Percentiles rank a stretch among this genome's conserved stretches.
Conservation (phyloP, 2,329 filamentous ascomycete species). For the Fusarium buharicum region DNA sequence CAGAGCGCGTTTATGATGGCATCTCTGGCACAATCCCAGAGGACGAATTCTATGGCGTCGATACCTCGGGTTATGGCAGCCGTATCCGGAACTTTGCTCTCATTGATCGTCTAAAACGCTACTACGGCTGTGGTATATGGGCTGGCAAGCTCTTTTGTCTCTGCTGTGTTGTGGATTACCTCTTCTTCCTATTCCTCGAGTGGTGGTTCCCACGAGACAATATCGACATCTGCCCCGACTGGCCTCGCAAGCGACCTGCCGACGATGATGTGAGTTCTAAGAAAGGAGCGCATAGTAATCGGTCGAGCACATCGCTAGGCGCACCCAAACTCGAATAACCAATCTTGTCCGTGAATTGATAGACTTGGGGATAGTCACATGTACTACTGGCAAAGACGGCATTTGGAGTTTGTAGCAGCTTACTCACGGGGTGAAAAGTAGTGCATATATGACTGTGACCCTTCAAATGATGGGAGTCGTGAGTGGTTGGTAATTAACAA, state of each 20-base stretch:
- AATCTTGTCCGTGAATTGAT: not conserved
- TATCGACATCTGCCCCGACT: constrained; percentile 90
- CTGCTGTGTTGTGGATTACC: constrained; percentile 92
- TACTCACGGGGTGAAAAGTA: not conserved
- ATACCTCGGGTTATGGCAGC: constrained; percentile 74
- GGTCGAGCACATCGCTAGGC: constrained; percentile 49
- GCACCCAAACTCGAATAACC: constrained; percentile 41
- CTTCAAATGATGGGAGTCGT: constrained; percentile 19
- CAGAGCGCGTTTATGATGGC: constrained; percentile 93
- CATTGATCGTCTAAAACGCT: constrained; percentile 93
- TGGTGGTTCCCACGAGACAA: constrained; percentile 83
- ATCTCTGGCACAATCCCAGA: constrained; percentile 88
- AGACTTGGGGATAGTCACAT: not conserved
- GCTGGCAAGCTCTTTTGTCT: constrained; percentile 97
- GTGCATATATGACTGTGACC: constrained; percentile 3
- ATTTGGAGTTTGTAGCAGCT: constrained; percentile 17
- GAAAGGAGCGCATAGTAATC: constrained; percentile 46
- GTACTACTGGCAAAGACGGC: constrained; percentile 5
- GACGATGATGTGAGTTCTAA: constrained; percentile 46
- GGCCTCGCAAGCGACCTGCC: constrained; percentile 77
- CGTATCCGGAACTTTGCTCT: constrained; percentile 87
- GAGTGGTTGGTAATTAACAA: constrained; percentile 39
- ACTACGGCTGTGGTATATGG: constrained; percentile 98
- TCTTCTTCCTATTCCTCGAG: constrained; percentile 89
- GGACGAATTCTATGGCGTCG: constrained; percentile 87